Percentiles rank a stretch among this genome's conserved stretches.
phyloP scores from a whole-genome alignment of 2,329 filamentous ascomycete genomes.

The Cladosporium sphaerospermum region DNA sequence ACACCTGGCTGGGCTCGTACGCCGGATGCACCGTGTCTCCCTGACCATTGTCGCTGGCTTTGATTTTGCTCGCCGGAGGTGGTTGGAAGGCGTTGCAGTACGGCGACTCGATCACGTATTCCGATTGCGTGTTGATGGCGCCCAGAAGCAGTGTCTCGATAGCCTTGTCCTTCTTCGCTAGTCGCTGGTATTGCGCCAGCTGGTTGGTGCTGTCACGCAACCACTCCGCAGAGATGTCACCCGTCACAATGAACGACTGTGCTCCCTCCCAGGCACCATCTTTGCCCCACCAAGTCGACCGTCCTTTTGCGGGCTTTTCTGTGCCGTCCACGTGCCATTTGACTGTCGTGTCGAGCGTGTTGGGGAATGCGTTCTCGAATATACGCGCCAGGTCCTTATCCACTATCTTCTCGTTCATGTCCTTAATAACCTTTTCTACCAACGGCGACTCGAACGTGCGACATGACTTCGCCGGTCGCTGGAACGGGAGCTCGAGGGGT shows the following conservation, averaged over 20 bases:
- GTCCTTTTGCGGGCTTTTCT: slow-evolving; percentile 34
- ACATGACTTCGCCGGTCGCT: slow-evolving; percentile 73
- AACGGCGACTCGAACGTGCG: slow-evolving; percentile 82
- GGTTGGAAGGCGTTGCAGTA: slow-evolving; percentile 99
- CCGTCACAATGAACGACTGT: slow-evolving; percentile 89
- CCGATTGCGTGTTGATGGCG: slow-evolving; percentile 91
- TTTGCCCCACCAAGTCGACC: slow-evolving; percentile 33
- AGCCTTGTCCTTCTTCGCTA: slow-evolving; percentile 73
- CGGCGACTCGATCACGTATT: slow-evolving; percentile 88
- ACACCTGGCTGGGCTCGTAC: slow-evolving; percentile 79
- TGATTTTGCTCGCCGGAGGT: slow-evolving; percentile 72
- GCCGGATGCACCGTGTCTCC: slow-evolving; percentile 76
- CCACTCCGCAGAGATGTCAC: slow-evolving; percentile 91
- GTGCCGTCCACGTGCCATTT: slow-evolving; percentile 73
- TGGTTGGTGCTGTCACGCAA: slow-evolving; percentile 91
- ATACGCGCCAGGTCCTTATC: slow-evolving; percentile 84
- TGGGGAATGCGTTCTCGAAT: slow-evolving; percentile 93
- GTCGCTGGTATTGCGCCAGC: slow-evolving; percentile 76
- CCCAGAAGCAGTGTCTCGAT: slow-evolving; percentile 79
- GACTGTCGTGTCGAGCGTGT: slow-evolving; percentile 83
- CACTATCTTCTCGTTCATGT: slow-evolving; percentile 72
- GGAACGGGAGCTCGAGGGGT: slow-evolving; percentile 72
- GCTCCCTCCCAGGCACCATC: slow-evolving; percentile 67
- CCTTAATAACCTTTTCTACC: slow-evolving; percentile 80
- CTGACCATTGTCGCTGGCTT: slow-evolving; percentile 69